Conservation (phyloP, 1,284 basidiomycete genomes). For the Dichomitus squalens region DNA sequence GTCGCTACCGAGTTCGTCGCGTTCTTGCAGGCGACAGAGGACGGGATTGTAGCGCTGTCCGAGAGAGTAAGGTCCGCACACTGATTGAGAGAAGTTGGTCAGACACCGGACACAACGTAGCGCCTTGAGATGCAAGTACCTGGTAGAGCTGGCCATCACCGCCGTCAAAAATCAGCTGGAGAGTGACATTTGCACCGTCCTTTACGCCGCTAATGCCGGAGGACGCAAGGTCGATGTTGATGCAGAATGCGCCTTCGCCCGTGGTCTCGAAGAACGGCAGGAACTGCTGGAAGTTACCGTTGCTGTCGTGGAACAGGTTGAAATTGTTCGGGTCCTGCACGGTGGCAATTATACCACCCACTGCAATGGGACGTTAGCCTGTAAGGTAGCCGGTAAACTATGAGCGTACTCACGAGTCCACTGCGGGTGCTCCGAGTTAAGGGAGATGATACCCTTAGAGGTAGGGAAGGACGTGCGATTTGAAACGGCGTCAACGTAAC, state of each 20-base stretch:
- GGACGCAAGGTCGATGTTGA: slow-evolving; percentile 57
- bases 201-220: slow-evolving; percentile 52
- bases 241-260: slow-evolving; percentile 61
- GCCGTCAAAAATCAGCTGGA: slow-evolving; percentile 63
- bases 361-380: slow-evolving; percentile 33
- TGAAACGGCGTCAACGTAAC: slow-evolving; percentile 44
- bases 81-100: slow-evolving; percentile 33
- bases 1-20: slow-evolving; percentile 27
- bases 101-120: background rate
- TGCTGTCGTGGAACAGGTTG: slow-evolving; percentile 40
- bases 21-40: slow-evolving; percentile 34
- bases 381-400: background rate
- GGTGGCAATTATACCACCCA: slow-evolving; percentile 59
- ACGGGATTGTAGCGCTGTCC: slow-evolving; percentile 41
- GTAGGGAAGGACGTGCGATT: slow-evolving; percentile 69
- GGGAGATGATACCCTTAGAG: slow-evolving; percentile 50
- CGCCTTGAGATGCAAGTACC: slow-evolving; percentile 35
- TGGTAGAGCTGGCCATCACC: slow-evolving; percentile 73
- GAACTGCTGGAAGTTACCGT: slow-evolving; percentile 25
- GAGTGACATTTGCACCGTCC: slow-evolving; percentile 59
- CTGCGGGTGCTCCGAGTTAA: slow-evolving; percentile 60
- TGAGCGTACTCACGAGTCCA: slow-evolving; percentile 57
- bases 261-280: slow-evolving; percentile 53
- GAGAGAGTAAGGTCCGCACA: slow-evolving; percentile 74
- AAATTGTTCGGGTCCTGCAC: slow-evolving; percentile 64